Evolutionary conservation across 108 stramenopile genomes (phyloP), one percentile per base, ranked within the genome.

Genomic region (Cyclotella atomus): DNA sequence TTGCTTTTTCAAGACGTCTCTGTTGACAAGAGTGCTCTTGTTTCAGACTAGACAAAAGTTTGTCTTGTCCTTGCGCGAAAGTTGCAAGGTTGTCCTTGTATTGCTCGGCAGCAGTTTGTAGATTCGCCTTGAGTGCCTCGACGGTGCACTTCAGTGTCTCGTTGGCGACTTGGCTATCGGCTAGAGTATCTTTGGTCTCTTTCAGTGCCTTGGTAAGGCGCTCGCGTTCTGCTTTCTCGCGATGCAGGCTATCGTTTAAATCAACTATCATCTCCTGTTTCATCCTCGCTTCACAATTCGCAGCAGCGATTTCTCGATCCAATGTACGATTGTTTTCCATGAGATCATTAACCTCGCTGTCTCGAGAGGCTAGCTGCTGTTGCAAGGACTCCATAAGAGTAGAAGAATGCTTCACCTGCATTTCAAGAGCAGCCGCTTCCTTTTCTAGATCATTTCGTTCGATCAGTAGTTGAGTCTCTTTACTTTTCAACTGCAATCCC

Each of bases 111-210:
- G 38, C 38, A 9, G 38, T 9, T 41, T 41, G 7, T 12, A 41
- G 38, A 9, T 41, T 12, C 9, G 38, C 7, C 38, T 12, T 7
- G 12, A 41, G 38, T 9, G 38, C 7, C 9, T 9, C 38, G 12
- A 41, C 12, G 7, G 38, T 41, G 9, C 9, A 41, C 27, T 59
- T 64, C 10, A 79, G 64, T 28, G 36, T 36, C 12, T 79, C 28
- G 27, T 30, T 57, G 27, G 30, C 30, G 29, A 76, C 38, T 59
- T 69, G 57, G 36, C 49, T 76, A 21, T 76, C 49, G 46, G 44
- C 67, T 41, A 77, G 69, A 20, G 53, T 63, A 25, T 77, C 69
- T 27, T 55, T 29, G n/a, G 44, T 63, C 20, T 81, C 80, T 56
- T 57, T 65, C 47, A 81, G 60, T 8, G 50, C 53, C 12, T 32